Evolutionary conservation across 306 rosid genomes (phyloP).

Genomic region (Vicia faba): DNA sequence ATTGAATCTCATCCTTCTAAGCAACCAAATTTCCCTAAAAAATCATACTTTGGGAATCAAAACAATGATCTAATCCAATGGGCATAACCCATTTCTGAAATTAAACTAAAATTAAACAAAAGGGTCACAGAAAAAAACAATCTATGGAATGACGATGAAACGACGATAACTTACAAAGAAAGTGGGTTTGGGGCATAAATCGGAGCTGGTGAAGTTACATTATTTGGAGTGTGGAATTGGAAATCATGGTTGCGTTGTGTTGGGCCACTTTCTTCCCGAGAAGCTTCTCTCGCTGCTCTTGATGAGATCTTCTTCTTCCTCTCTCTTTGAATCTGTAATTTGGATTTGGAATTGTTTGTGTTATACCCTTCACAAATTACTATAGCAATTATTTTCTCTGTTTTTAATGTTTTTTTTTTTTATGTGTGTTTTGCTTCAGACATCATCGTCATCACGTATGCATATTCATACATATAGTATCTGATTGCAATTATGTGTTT

Average conservation of each 20-base stretch:
- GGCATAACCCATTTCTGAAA: background rate
- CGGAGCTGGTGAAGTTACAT: slow-evolving; percentile 2
- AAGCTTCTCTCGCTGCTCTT: background rate
- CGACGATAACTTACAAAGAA: background rate
- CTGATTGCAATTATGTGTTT: too few species aligned
- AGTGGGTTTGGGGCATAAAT: slow-evolving; percentile 10
- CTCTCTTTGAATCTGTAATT: background rate
- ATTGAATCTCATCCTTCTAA: background rate
- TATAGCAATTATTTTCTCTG: background rate
- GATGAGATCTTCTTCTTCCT: slow-evolving; percentile 1
- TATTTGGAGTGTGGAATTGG: slow-evolving; percentile 10
- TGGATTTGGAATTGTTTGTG: slow-evolving; percentile 9
- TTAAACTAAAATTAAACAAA: background rate
- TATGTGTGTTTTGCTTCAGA: too few species aligned
- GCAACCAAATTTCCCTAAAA: background rate
- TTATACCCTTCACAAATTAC: background rate
- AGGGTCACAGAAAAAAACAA: background rate
- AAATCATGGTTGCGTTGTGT: background rate
- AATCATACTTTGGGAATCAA: background rate
- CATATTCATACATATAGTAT: too few species aligned
- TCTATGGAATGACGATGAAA: background rate
- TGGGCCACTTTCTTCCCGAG: background rate
- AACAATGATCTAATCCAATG: background rate
- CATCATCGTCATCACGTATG: too few species aligned
- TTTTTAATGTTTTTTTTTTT: background rate